Evolutionary conservation across 2,329 filamentous ascomycete species (phyloP), one percentile per base, ranked within the genome.

Genomic region (Karstenula rhodostoma): DNA sequence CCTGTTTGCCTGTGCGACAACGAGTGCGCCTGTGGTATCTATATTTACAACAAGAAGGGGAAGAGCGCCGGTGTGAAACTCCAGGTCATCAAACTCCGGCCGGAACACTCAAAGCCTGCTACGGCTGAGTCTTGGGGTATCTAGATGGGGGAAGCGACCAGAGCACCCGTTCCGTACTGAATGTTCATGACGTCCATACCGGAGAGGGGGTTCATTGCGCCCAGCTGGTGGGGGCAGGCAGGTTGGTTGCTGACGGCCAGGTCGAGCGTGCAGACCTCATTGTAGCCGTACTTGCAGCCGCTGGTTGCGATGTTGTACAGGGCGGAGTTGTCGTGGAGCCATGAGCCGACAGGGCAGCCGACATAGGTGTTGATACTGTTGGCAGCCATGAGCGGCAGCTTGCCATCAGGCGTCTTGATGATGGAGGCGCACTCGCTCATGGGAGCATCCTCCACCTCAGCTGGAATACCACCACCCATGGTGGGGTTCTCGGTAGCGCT

Each of bases 251-350:
- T 69, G 35, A 67, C 63, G 50, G 57, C 56, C n/a, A 71, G 60
- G 52, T 72, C 65, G 19, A 72, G 59, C 12, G 53, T 59, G 67
- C 72, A 74, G n/a, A 59, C 59, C 60, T 73, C 71, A 48, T 73
- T 67, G 56, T 66, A 67, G 7, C 72, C 72, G 17, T 66, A 53
- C n/a, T 68, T 72, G 65, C 72, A 75, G 48, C 61, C 65, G 40
- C 82, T 68, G 70, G 87, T 84, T 57, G 78, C 74, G 52, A 87
- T 83, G 77, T 88, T 87, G 77, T 61, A 68, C 22, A 68, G 59
- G 13, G 64, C 57, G 17, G 61, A 51, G 47, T 66, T 58, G n/a
- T 62, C 53, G 37, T 47, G 48, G 17, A 64, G 22, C 59, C 57
- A 60, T n/a, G 60, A 59, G 33, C 61, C 61, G 13, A 48, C 58